Percentiles rank a stretch among this genome's conserved stretches.
Conservation (phyloP, 2,329 filamentous ascomycete genomes). For the Corinectria fuckeliana region DNA sequence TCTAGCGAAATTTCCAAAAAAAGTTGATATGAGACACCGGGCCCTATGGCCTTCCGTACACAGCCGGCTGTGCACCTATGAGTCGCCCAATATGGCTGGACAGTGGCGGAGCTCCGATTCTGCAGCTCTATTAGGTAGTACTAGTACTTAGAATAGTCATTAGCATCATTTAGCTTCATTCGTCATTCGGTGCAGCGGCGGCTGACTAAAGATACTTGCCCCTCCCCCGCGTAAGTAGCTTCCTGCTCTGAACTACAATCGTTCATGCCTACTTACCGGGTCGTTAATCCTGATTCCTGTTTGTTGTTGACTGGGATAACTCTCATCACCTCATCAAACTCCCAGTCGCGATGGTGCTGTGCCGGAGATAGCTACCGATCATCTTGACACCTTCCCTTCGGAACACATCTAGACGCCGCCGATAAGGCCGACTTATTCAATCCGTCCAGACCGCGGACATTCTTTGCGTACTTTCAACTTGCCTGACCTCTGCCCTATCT, state of each 20-base stretch:
- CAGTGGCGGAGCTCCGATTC: too few species aligned
- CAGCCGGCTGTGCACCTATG: too few species aligned
- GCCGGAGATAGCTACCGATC: not conserved
- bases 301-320: not conserved
- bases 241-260: not conserved
- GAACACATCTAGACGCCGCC: not conserved
- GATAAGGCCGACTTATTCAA: not conserved
- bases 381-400: not conserved
- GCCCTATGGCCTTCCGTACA: too few species aligned
- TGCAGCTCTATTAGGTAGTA: too few species aligned
- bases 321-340: not conserved
- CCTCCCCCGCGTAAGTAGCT: slow-evolving; percentile 12
- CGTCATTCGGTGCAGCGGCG: not conserved
- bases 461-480: too few species aligned
- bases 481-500: not conserved
- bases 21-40: too few species aligned
- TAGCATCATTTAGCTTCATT: not conserved
- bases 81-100: too few species aligned
- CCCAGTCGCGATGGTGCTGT: not conserved
- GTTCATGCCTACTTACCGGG: not conserved
- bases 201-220: not conserved
- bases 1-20: too few species aligned
- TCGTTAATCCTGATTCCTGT: not conserved
- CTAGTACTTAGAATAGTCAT: too few species aligned
- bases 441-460: not conserved